These are phyloP conservation scores for Vigna hirtella DNA, from an alignment of 306 rosid species.

Conservation along the genomic window DNA sequence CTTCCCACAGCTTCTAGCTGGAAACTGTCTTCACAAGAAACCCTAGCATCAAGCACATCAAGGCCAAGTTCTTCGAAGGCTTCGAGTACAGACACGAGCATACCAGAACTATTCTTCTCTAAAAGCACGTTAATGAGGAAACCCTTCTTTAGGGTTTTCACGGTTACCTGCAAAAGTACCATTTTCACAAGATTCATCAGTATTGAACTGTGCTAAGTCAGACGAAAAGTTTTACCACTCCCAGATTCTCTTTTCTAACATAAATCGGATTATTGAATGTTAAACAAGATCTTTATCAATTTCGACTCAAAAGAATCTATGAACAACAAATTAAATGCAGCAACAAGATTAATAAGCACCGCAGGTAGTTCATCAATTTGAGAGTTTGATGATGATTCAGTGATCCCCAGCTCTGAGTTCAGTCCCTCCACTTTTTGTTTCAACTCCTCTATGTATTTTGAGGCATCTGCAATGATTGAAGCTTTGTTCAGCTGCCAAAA, in stretches of 20 bases:
- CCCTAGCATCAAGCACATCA: constrained; percentile 90
- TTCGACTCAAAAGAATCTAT: not conserved
- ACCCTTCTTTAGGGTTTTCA: constrained; percentile 75
- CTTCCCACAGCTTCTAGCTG: constrained; percentile 82
- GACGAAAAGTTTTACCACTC: too few relatives aligned
- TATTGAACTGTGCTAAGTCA: not conserved
- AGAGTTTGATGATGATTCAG: constrained; percentile 48
- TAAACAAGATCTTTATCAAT: not conserved
- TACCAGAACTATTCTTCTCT: constrained; percentile 71
- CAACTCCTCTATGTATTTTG: constrained; percentile 70
- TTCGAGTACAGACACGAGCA: constrained; percentile 74
- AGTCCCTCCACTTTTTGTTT: constrained; percentile 63
- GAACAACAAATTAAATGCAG: not conserved
- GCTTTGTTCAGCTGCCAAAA: constrained; percentile 50
- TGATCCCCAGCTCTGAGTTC: constrained; percentile 54
- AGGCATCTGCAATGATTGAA: constrained; percentile 76
- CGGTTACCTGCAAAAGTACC: constrained; percentile 62
- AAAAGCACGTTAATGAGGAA: constrained; percentile 71
- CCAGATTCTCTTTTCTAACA: not conserved
- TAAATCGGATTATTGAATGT: not conserved
- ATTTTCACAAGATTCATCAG: not conserved
- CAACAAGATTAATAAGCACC: constrained; percentile 45
- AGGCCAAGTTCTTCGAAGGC: constrained; percentile 83
- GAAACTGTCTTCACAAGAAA: constrained; percentile 83
- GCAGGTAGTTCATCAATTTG: constrained; percentile 51